Percentiles rank a stretch among this genome's conserved stretches.
Conservation (phyloP, 140 eudicot genomes). For the Cichorium intybus region DNA sequence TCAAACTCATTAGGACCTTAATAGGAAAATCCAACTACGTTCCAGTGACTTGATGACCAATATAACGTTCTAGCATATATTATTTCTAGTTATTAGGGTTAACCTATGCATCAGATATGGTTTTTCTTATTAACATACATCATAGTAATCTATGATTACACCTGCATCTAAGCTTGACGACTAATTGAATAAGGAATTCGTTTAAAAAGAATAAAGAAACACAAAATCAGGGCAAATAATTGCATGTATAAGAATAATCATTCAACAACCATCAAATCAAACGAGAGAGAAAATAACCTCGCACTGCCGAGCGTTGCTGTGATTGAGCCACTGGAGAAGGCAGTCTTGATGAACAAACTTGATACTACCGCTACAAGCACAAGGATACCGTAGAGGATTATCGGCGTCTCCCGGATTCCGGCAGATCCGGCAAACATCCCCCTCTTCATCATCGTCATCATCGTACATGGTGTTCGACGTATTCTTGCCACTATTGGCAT, state of each 20-base stretch:
- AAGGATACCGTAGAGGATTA: conserved; percentile 86
- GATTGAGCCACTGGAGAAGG: conserved; percentile 94
- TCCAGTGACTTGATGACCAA: background rate
- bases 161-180: background rate
- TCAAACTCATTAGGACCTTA: background rate
- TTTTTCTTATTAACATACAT: background rate
- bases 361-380: conserved; percentile 97
- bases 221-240: background rate
- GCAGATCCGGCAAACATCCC: conserved; percentile 94
- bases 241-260: background rate
- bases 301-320: conserved; percentile 92
- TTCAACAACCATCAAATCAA: background rate
- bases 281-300: conserved; percentile 45
- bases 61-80: background rate
- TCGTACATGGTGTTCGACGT: conserved; percentile 21
- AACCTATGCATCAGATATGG: conserved; percentile 1
- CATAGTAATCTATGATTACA: background rate
- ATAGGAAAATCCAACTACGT: background rate
- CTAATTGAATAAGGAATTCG: background rate
- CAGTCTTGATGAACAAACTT: conserved; percentile 96
- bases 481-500: conserved; percentile 12
- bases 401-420: conserved; percentile 84
- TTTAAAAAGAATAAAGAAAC: background rate
- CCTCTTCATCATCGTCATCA: conserved; percentile 83
- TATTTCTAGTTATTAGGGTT: background rate